These are phyloP conservation scores for Fusarium subtropicale DNA, from an alignment of 2,329 filamentous ascomycete genomes.

Conservation along the genomic window DNA sequence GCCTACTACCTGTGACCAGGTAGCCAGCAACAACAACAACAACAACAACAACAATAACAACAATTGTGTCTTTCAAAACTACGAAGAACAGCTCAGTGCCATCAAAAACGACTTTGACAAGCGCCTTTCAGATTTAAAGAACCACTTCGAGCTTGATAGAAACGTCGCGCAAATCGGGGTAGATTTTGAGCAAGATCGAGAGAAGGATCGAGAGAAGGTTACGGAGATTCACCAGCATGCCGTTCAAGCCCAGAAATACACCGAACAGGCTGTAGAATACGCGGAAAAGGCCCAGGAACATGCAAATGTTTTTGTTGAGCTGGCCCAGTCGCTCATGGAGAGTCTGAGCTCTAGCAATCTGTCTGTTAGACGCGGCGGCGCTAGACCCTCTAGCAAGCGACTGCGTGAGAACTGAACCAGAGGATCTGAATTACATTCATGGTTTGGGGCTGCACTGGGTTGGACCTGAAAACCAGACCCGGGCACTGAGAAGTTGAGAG, in stretches of 20 bases:
- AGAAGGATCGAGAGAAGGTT: neutral
- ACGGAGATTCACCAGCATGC: neutral
- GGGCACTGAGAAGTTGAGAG: neutral
- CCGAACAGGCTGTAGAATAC: neutral
- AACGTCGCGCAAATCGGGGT: neutral
- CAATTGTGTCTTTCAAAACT: neutral
- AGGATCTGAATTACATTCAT: neutral
- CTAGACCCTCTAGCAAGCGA: neutral
- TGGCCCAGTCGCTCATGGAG: neutral
- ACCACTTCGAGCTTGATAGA: neutral
- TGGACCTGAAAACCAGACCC: neutral
- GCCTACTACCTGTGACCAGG: no score
- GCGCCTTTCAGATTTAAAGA: neutral
- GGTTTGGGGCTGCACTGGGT: neutral
- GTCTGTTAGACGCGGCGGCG: accelerated
- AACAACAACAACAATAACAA: neutral
- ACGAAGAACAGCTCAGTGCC: neutral
- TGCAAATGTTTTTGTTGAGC: neutral
- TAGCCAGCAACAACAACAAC: neutral
- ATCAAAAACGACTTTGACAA: neutral
- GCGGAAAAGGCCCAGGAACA: neutral
- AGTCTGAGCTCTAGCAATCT: neutral
- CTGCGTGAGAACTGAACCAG: neutral
- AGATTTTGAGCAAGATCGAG: neutral
- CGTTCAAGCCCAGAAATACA: neutral